phyloP scores from a whole-genome alignment of 208 protist species.

The Trypanosoma lewisi region DNA sequence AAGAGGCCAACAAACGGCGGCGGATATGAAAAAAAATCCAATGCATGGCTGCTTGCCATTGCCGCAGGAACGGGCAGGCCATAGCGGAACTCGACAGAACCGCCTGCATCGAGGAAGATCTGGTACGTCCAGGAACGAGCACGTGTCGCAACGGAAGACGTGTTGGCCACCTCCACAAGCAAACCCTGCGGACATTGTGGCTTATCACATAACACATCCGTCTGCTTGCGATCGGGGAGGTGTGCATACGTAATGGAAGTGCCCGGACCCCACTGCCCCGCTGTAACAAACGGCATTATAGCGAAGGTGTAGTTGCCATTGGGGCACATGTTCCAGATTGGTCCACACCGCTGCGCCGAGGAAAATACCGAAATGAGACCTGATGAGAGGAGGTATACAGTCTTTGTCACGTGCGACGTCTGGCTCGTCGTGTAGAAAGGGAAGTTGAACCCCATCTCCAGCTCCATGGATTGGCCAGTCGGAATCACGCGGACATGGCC shows the following conservation, averaged over 20 bases:
- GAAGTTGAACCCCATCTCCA: constrained; percentile 22
- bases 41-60: not conserved
- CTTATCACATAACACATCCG: constrained; percentile 4
- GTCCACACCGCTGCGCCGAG: constrained; percentile 8
- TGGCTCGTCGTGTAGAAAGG: constrained; percentile 16
- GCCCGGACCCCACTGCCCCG: not conserved
- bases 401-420: constrained; percentile 1
- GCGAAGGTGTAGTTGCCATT: constrained; percentile 31
- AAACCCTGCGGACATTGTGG: constrained; percentile 6
- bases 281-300: constrained; percentile 25
- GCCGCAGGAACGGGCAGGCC: constrained; percentile 4
- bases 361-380: constrained; percentile 23
- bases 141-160: not conserved
- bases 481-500: not conserved
- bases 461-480: not conserved
- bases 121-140: constrained; percentile 9
- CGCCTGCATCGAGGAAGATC: constrained; percentile 23
- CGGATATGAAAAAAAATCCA: constrained; percentile 24
- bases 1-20: constrained; percentile 32
- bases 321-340: constrained; percentile 20
- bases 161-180: not conserved
- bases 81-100: constrained; percentile 25
- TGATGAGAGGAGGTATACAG: constrained; percentile 14
- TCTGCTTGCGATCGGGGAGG: not conserved
- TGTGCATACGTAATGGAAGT: constrained; percentile 11